Percentiles rank a stretch among this genome's conserved stretches.
These are phyloP conservation scores for Sutorius australiensis DNA, from an alignment of 768 basidiomycete species.

Conservation along the genomic window DNA sequence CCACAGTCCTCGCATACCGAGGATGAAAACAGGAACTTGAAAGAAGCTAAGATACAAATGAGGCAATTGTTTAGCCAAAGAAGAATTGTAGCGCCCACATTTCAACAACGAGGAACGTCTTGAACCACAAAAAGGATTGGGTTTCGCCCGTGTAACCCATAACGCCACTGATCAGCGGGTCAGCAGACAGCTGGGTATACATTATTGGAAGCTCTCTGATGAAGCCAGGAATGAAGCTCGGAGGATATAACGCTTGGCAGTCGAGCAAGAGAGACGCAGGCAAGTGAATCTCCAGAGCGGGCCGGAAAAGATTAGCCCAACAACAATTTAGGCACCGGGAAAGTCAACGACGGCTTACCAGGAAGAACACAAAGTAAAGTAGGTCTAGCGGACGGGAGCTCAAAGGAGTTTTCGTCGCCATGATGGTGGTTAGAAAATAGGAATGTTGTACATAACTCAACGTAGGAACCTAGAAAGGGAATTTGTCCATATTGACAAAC, in stretches of 20 bases:
- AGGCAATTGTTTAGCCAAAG: not conserved
- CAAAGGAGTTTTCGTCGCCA: slow-evolving; percentile 36
- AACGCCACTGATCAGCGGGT: slow-evolving; percentile 60
- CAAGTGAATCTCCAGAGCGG: slow-evolving; percentile 51
- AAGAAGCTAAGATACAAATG: slow-evolving; percentile 39
- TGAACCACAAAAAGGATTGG: slow-evolving; percentile 55
- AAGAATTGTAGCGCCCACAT: slow-evolving; percentile 37
- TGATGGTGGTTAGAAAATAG: not conserved
- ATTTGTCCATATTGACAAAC: not conserved
- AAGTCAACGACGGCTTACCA: slow-evolving; percentile 37
- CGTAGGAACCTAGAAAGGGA: not conserved
- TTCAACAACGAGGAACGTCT: slow-evolving; percentile 59
- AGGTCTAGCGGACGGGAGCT: slow-evolving; percentile 59
- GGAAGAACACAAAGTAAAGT: slow-evolving; percentile 68
- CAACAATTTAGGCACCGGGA: not conserved
- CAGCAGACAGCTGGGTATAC: slow-evolving; percentile 58
- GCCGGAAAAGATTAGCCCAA: not conserved
- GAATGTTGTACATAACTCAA: not conserved
- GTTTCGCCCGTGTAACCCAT: slow-evolving; percentile 39
- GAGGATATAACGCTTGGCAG: slow-evolving; percentile 62
- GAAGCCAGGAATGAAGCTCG: slow-evolving; percentile 44
- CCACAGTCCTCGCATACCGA: slow-evolving; percentile 62
- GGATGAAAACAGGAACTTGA: slow-evolving; percentile 73
- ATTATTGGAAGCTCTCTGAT: slow-evolving; percentile 42
- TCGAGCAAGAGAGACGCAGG: slow-evolving; percentile 69